phyloP scores from a whole-genome alignment of 805 yeast species.

The Helenozyma rhizophorensis region DNA sequence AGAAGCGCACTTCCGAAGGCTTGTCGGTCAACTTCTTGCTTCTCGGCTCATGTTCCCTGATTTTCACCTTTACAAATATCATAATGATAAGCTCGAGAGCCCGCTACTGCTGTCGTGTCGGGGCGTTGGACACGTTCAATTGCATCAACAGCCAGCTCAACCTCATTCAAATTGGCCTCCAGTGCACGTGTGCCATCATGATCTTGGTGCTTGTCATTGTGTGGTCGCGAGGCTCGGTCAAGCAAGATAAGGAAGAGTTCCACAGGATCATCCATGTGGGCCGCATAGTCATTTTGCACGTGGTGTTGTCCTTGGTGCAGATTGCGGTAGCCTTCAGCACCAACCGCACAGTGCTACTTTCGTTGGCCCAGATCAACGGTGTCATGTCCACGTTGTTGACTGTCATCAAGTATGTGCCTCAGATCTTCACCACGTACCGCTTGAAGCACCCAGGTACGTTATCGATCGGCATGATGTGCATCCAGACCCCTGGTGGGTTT shows the following conservation, averaged over 20 bases:
- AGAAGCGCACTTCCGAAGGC: constrained; percentile 68
- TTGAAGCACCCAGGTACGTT: constrained; percentile 77
- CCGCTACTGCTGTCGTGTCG: constrained; percentile 52
- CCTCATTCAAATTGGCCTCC: constrained; percentile 61
- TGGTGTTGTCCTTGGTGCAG: constrained; percentile 27
- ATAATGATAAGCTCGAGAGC: constrained; percentile 58
- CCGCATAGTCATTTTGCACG: constrained; percentile 36
- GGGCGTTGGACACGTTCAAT: constrained; percentile 45
- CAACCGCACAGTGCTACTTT: constrained; percentile 19
- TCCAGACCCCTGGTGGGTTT: constrained; percentile 89
- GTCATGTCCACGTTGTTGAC: constrained; percentile 60
- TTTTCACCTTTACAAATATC: constrained; percentile 64
- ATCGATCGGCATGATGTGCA: constrained; percentile 73
- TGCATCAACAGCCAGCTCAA: constrained; percentile 66
- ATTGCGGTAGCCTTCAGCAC: constrained; percentile 30
- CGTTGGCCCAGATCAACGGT: constrained; percentile 60
- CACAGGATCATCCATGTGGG: constrained; percentile 37
- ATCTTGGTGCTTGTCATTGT: constrained; percentile 54
- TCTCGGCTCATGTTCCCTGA: constrained; percentile 66
- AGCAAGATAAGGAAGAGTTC: constrained; percentile 45
- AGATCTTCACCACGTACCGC: constrained; percentile 61
- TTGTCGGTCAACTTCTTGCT: constrained; percentile 67
- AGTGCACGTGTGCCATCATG: constrained; percentile 54
- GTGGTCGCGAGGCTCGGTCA: constrained; percentile 41
- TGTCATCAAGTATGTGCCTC: constrained; percentile 74